These are phyloP conservation scores for Sporisorium exsertum DNA, from an alignment of 1,284 basidiomycete genomes.

Conservation along the genomic window DNA sequence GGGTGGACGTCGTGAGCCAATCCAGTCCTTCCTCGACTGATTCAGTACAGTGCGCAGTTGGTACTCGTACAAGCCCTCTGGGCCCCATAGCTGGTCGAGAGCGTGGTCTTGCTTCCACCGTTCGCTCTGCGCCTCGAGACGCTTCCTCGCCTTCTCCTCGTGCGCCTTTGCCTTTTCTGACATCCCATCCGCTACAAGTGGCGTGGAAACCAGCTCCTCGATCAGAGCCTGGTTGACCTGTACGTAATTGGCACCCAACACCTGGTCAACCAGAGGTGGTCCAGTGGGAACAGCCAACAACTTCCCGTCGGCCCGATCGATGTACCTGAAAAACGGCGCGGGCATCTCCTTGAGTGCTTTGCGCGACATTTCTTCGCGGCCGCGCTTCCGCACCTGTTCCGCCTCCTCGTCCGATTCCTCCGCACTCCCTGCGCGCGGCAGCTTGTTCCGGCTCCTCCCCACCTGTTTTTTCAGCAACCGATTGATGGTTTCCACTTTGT, in stretches of 20 bases:
- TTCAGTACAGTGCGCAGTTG: conserved; percentile 30
- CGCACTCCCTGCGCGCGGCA: conserved; percentile 26
- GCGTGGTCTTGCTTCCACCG: conserved; percentile 30
- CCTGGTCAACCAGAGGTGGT: conserved; percentile 19
- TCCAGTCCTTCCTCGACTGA: conserved; percentile 38
- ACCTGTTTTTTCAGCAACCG: conserved; percentile 82
- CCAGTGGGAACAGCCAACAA: conserved; percentile 31
- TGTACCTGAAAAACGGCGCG: conserved; percentile 29
- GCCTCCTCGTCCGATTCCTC: conserved; percentile 39
- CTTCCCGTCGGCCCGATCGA: conserved; percentile 34
- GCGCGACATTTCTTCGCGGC: conserved; percentile 24
- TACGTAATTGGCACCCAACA: conserved; percentile 21
- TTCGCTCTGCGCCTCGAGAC: conserved; percentile 15
- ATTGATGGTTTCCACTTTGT: conserved; percentile 90
- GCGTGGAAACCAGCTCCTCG: conserved; percentile 25
- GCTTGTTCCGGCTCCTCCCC: conserved; percentile 56
- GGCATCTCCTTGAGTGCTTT: conserved; percentile 49
- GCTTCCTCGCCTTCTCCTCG: conserved; percentile 18
- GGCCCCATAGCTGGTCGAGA: conserved; percentile 34
- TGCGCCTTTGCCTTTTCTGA: conserved; percentile 10
- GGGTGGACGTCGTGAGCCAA: conserved; percentile 21
- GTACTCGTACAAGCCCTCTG: conserved; percentile 49
- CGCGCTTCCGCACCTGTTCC: conserved; percentile 18
- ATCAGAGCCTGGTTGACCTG: conserved; percentile 30
- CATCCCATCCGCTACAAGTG: neutral